These are phyloP conservation scores for Saccharomycopsis olivae DNA, from an alignment of 805 yeast genomes.

Conservation along the genomic window DNA sequence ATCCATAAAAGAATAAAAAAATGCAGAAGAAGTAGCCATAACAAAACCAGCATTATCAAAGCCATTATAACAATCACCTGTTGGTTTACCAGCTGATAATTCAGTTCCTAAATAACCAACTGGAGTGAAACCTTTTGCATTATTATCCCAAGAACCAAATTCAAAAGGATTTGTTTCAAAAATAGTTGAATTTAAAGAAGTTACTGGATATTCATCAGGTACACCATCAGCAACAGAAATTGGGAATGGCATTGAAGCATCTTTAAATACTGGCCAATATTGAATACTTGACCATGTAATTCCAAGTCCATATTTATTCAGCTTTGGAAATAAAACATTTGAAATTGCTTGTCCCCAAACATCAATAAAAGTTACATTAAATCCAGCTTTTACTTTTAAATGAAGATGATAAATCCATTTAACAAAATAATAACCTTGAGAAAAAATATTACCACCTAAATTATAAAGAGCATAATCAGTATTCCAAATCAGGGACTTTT, in stretches of 20 bases:
- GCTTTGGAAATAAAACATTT: slow-evolving; percentile 42
- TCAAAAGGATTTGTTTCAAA: slow-evolving; percentile 42
- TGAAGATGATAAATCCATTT: slow-evolving; percentile 34
- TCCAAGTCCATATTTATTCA: slow-evolving; percentile 18
- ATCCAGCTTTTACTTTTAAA: slow-evolving; percentile 44
- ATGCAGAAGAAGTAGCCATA: slow-evolving; percentile 82
- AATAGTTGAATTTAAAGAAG: slow-evolving; percentile 43
- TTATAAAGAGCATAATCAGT: slow-evolving; percentile 46
- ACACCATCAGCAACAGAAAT: slow-evolving; percentile 49
- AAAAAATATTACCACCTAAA: slow-evolving; percentile 54
- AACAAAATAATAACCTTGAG: slow-evolving; percentile 47
- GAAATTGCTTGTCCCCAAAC: slow-evolving; percentile 58
- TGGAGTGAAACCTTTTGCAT: slow-evolving; percentile 53
- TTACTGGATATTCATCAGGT: slow-evolving; percentile 29
- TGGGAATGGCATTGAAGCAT: slow-evolving; percentile 63
- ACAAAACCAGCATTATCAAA: slow-evolving; percentile 75
- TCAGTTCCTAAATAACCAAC: slow-evolving; percentile 61
- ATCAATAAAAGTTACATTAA: slow-evolving; percentile 43
- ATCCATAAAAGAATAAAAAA: no score
- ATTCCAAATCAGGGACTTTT: slow-evolving; percentile 49
- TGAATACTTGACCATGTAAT: slow-evolving; percentile 43
- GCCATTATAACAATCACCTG: slow-evolving; percentile 29
- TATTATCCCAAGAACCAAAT: slow-evolving; percentile 83
- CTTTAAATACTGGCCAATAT: slow-evolving; percentile 46
- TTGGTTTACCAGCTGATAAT: slow-evolving; percentile 28